Base-by-base conservation (phyloP, 139 green algal genomes). In the Chlorella sp. region DNA sequence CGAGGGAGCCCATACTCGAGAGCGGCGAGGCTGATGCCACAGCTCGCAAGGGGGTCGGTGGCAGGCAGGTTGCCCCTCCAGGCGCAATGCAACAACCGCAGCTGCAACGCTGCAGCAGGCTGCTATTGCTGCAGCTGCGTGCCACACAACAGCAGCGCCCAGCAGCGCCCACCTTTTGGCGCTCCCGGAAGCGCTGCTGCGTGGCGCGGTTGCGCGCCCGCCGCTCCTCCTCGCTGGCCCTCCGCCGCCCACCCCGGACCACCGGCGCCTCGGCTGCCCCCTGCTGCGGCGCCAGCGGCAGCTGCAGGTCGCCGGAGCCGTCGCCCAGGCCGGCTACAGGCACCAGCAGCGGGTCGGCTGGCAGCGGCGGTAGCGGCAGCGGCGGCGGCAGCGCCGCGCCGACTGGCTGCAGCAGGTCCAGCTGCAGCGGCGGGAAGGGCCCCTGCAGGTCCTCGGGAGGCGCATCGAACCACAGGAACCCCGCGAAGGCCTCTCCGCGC, bases 121-220 rank as follows among this genome's bases (percentile, higher is more conserved):
- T n/a, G n/a, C n/a, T n/a, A n/a, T n/a, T n/a, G n/a, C n/a, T n/a
- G n/a, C n/a, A n/a, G n/a, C n/a, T n/a, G n/a, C n/a, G n/a, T n/a
- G n/a, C n/a, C n/a, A n/a, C n/a, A n/a, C n/a, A n/a, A n/a, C n/a
- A n/a, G n/a, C n/a, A n/a, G n/a, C n/a, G 4, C 28, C 41, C 65
- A 34, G 19, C 34, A 46, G 34, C 41, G 40, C 70, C 22, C 73
- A 80, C 73, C 73, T 80, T 80, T 34, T 80, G 73, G 30, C 73
- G 44, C 73, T 80, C 73, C 16, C 73, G 24, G 46, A 80, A 80
- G 30, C 73, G 73, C 44, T 48, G 44, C n/a, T 80, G 73, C 32
- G 73, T 80, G 2, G 73, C 73, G 5, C 73, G 73, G 73, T 80
- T 80, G 73, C 73, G 73, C 1, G 73, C 73, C 46, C 22, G 30